phyloP scores from a whole-genome alignment of 2,329 filamentous ascomycete species.

The Colletotrichum sidae region DNA sequence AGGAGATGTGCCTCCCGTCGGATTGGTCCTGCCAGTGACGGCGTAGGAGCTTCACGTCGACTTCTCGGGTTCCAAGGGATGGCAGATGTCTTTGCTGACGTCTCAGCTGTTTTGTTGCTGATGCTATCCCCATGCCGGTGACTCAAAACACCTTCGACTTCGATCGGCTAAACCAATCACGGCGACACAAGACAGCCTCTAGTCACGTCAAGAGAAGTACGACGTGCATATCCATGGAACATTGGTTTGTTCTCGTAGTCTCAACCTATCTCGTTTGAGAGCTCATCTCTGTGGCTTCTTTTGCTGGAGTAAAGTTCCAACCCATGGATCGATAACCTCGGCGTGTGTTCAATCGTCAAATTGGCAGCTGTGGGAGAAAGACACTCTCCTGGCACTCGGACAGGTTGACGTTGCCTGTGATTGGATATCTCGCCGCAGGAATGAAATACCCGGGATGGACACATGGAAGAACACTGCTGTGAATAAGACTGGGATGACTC shows the following conservation, averaged over 20 bases:
- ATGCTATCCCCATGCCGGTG: slow-evolving; percentile 11
- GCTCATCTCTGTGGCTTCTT: slow-evolving; percentile 6
- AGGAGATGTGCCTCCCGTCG: slow-evolving; percentile 14
- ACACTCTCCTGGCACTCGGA: too few relatives aligned
- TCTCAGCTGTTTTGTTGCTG: not conserved
- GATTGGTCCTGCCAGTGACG: slow-evolving; percentile 6
- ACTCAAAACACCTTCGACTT: slow-evolving; percentile 13
- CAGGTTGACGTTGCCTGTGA: too few relatives aligned
- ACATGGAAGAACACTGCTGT: too few relatives aligned
- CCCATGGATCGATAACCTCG: not conserved
- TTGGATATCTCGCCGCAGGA: too few relatives aligned
- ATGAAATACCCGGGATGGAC: slow-evolving; percentile 13
- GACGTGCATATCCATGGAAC: slow-evolving; percentile 1
- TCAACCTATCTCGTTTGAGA: not conserved
- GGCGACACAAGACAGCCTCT: not conserved
- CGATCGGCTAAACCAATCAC: slow-evolving; percentile 6
- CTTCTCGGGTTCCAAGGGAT: not conserved
- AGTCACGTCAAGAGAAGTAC: slow-evolving; percentile 2
- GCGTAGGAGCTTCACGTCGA: slow-evolving; percentile 1
- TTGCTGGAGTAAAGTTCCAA: slow-evolving; percentile 1
- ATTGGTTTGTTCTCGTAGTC: not conserved
- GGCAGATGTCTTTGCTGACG: not conserved
- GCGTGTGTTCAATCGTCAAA: slow-evolving; percentile 10
- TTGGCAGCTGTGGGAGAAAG: too few relatives aligned
- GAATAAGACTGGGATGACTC: too few relatives aligned